Base-by-base conservation (phyloP, 805 yeast species). In the Zygoascus biomembranicola region DNA sequence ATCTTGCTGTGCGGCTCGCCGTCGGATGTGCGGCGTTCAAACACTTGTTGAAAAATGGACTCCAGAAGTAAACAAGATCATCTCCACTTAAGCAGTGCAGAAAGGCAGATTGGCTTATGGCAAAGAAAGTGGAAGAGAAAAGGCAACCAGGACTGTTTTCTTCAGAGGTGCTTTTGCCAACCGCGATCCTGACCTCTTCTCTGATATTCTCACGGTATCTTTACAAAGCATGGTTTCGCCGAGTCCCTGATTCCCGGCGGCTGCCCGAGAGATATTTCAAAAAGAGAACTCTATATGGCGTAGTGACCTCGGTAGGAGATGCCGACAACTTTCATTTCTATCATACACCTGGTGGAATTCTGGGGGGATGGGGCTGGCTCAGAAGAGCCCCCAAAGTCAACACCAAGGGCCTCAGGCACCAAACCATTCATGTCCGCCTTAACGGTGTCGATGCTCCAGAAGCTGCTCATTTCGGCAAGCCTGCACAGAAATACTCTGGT, bases 381-480 rank as follows among this genome's bases (percentile, higher is more conserved):
- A 72, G 99, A 35, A 59, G 67, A 11, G 73, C 80, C 0, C 98
- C 98, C 0, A 67, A 70, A 10, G 68, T 76, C 5, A 77, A 77
- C 61, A 66, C 53, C 61, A 77, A 70, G 48, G 76, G 67, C 53
- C 64, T 62, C 41, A 79, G 81, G 57, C 79, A 79, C 56, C 74
- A 83, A 58, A 94, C 99, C 0, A 72, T 94, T 39, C 83, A 85
- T 67, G 79, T 94, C 4, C 75, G 99, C 48, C 71, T 94, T 19
- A 86, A 94, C 68, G 99, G 97, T 0, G 84, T 92, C 14, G 99
- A 94, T 74, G 99, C 99, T 0, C 99, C 99, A 1, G 99, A 94
- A 65, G 73, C 95, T 44, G 79, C 95, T 1, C 97, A 94, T 72
- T 94, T 88, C 68, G 99, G 99, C 0, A 85, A 86, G 56, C 90